phyloP scores from a whole-genome alignment of 2,329 filamentous ascomycete species.

The Blastomyces emzantsi region DNA sequence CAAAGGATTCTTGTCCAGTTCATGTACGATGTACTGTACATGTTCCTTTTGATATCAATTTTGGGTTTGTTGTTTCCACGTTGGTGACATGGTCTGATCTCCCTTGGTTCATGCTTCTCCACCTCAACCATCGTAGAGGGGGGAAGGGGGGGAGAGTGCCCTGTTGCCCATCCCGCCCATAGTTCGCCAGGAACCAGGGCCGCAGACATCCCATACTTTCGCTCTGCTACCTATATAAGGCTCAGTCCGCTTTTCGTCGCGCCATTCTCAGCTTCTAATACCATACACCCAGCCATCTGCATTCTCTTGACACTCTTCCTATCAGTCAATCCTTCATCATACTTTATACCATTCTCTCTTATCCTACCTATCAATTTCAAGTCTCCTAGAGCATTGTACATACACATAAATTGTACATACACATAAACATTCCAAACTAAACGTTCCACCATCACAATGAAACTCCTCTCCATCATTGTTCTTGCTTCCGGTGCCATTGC shows the following conservation, averaged over 20 bases:
- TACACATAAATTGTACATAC: neutral
- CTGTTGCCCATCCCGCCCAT: neutral
- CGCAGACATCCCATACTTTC: neutral
- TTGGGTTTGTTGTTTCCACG: neutral
- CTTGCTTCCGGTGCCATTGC: conserved; percentile 8
- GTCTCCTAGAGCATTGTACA: neutral
- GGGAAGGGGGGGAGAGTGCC: neutral
- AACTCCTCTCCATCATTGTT: conserved; percentile 11
- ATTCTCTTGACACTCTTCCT: neutral
- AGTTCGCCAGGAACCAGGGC: neutral
- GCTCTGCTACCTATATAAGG: neutral
- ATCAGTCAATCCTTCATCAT: neutral
- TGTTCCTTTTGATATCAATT: neutral
- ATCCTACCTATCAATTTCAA: too few species aligned
- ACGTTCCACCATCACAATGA: conserved; percentile 10
- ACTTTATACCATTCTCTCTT: neutral
- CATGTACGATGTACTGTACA: neutral
- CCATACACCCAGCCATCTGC: neutral
- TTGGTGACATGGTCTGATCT: neutral
- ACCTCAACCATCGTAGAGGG: neutral
- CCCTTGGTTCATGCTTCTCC: neutral
- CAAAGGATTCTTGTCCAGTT: neutral
- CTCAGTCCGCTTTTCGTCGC: neutral
- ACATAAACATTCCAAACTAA: neutral
- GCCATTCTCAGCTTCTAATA: neutral